A percentile compares a stretch with the other conserved stretches of the same genome.
These are phyloP conservation scores for Vigna hirtella DNA, from an alignment of 306 rosid genomes.

Conservation along the genomic window DNA sequence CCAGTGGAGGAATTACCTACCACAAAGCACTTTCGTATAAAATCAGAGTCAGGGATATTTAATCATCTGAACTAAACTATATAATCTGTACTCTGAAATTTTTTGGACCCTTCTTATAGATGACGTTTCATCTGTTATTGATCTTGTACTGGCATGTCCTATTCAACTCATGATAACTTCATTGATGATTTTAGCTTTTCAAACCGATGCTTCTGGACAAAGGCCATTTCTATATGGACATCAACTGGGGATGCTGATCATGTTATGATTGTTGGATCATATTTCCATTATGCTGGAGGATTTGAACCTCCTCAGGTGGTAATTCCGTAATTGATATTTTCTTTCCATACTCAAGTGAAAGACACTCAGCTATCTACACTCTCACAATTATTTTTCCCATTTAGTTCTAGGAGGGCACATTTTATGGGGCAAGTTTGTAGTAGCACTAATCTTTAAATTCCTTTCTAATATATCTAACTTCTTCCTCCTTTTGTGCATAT, in stretches of 20 bases:
- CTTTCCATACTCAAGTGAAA: not conserved
- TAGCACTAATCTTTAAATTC: slow-evolving; percentile 14
- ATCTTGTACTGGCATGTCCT: slow-evolving; percentile 25
- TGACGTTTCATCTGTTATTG: slow-evolving; percentile 15
- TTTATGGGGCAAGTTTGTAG: slow-evolving; percentile 16
- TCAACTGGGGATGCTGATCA: slow-evolving; percentile 86
- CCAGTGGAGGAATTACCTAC: not conserved
- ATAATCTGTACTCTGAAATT: not conserved
- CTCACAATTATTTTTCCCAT: slow-evolving; percentile 2
- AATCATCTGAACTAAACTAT: not conserved
- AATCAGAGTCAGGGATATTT: slow-evolving; percentile 11
- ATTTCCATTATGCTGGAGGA: slow-evolving; percentile 83
- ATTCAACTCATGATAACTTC: slow-evolving; percentile 29
- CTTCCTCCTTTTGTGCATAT: not conserved
- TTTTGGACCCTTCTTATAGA: not conserved
- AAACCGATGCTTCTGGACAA: slow-evolving; percentile 80
- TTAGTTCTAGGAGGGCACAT: not conserved
- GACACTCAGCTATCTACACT: not conserved
- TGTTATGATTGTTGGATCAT: slow-evolving; percentile 75
- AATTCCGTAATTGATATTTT: slow-evolving; percentile 23
- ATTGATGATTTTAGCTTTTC: slow-evolving; percentile 65
- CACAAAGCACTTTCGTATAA: slow-evolving; percentile 15
- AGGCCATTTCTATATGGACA: slow-evolving; percentile 86
- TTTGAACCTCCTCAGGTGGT: slow-evolving; percentile 93
- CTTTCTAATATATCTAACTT: not conserved